phyloP scores from a whole-genome alignment of 2,329 filamentous ascomycete species.

The Claviceps maximensis region DNA sequence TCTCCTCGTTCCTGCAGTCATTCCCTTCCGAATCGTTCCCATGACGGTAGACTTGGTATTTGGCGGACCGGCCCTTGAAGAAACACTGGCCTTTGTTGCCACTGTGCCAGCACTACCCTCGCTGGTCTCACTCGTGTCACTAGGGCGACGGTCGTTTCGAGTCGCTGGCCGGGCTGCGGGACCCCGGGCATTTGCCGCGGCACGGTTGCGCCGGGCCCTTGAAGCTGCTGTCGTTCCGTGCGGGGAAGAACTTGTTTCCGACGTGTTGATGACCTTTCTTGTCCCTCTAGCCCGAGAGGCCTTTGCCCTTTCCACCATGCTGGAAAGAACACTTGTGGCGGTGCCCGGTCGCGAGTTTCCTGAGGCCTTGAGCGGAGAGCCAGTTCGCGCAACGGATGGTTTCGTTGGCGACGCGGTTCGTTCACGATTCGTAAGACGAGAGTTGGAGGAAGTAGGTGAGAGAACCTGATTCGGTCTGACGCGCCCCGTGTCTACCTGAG shows the following conservation, averaged over 20 bases:
- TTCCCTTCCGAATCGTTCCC: conserved; percentile 39
- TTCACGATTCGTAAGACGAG: conserved; percentile 43
- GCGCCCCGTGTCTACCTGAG: conserved; percentile 26
- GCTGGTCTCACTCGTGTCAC: conserved; percentile 49
- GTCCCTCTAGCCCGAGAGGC: conserved; percentile 35
- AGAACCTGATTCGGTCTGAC: conserved; percentile 46
- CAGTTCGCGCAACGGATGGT: conserved; percentile 42
- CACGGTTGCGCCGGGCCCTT: conserved; percentile 22
- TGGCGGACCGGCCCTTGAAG: conserved; percentile 19
- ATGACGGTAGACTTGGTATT: conserved; percentile 38
- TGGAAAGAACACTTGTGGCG: conserved; percentile 35
- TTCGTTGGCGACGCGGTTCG: conserved; percentile 40
- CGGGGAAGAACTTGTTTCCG: conserved; percentile 30
- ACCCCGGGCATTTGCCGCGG: conserved; percentile 20
- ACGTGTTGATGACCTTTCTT: conserved; percentile 33
- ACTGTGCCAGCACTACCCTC: conserved; percentile 53
- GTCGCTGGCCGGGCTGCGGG: conserved; percentile 26
- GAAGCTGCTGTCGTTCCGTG: conserved; percentile 19
- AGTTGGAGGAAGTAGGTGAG: conserved; percentile 74
- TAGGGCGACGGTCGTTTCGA: conserved; percentile 38
- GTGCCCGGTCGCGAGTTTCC: conserved; percentile 26
- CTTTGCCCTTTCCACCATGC: conserved; percentile 49
- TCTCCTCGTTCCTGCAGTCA: conserved; percentile 36
- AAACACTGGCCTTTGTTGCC: conserved; percentile 37
- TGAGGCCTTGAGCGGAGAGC: conserved; percentile 47